Conservation (phyloP, 768 basidiomycete species). For the Leccinum ochraceum region DNA sequence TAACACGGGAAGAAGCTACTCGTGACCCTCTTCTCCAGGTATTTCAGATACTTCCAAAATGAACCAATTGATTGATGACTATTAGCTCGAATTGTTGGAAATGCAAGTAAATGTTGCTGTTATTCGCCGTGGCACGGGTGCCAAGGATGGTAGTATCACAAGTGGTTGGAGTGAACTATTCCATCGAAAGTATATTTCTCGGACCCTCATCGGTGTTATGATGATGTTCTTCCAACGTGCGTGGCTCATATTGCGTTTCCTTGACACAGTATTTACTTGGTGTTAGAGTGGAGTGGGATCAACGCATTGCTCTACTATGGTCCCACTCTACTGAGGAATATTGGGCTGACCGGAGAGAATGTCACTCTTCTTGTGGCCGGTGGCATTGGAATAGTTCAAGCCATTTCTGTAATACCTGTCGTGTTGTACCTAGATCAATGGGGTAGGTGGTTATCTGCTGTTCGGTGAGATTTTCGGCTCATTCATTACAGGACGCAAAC, state of each 20-base stretch:
- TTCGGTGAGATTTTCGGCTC: not conserved
- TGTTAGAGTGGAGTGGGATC: conserved; percentile 82
- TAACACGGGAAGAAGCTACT: conserved; percentile 45
- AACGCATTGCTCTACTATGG: conserved; percentile 85
- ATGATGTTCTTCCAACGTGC: conserved; percentile 85
- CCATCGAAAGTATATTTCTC: conserved; percentile 48
- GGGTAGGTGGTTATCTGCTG: conserved; percentile 39
- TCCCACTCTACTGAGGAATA: conserved; percentile 63
- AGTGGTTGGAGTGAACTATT: conserved; percentile 61
- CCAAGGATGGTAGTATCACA: conserved; percentile 19
- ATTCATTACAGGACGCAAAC: conserved; percentile 54
- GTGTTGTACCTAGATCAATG: conserved; percentile 68
- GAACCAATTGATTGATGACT: not conserved
- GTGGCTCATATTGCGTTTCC: conserved; percentile 23
- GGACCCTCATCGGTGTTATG: conserved; percentile 69
- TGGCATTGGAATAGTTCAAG: conserved; percentile 77
- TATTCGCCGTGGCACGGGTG: conserved; percentile 38
- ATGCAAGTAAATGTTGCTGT: conserved; percentile 70
- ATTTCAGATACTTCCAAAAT: not conserved
- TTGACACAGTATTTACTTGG: not conserved
- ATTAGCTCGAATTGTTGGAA: conserved; percentile 70
- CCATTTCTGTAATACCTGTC: conserved; percentile 72
- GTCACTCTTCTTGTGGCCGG: conserved; percentile 70
- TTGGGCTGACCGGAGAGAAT: conserved; percentile 62
- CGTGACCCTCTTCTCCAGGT: conserved; percentile 56